Evolutionary conservation across 148 eudicot species (phyloP), one percentile per base, ranked within the genome.

Genomic region (Amaranthus palmeri): DNA sequence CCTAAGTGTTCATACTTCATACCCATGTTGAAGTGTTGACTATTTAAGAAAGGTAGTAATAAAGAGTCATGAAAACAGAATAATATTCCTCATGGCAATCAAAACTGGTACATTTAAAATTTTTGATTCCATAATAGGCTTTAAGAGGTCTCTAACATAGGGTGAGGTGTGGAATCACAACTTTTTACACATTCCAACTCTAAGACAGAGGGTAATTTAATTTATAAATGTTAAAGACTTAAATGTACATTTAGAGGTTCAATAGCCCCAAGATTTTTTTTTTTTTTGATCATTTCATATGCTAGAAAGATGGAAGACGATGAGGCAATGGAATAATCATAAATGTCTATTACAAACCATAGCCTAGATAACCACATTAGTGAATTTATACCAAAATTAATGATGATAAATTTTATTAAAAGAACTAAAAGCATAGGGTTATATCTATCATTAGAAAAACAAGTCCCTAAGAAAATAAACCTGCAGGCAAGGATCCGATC

Each of bases 401-500:
- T 17, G 71, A 58, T 51, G 59, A 64, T 5, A 25, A 42, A 12
- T 13, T 61, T 25, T 25, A 25, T 25, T 5, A n/a, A 25, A 17
- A 41, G 4, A 45, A 44, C 13, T 77, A 18, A 46, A 10, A 77
- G 52, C 65, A 67, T 54, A 45, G 56, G 60, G 54, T 64, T 64
- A 60, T 8, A 10, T 59, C 14, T 49, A 53, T 44, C 46, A 57
- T 43, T 6, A 57, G 58, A 54, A 51, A 59, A 2, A 61, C 18
- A 76, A 55, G 17, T 65, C 36, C 59, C 72, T 50, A 54, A 64
- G 74, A 53, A 59, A 70, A 58, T 43, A 66, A 64, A 95, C 99
- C 97, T 95, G 96, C 96, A 89, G 70, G 93, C 89, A 78, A 95
- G 83, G 81, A 95, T 82, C 75, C 99, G 88, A 79, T 95, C 99